Percentiles rank a stretch among this genome's conserved stretches.
Evolutionary conservation across 2,329 filamentous ascomycete species (phyloP).

Genomic region (Metarhizium humberi): DNA sequence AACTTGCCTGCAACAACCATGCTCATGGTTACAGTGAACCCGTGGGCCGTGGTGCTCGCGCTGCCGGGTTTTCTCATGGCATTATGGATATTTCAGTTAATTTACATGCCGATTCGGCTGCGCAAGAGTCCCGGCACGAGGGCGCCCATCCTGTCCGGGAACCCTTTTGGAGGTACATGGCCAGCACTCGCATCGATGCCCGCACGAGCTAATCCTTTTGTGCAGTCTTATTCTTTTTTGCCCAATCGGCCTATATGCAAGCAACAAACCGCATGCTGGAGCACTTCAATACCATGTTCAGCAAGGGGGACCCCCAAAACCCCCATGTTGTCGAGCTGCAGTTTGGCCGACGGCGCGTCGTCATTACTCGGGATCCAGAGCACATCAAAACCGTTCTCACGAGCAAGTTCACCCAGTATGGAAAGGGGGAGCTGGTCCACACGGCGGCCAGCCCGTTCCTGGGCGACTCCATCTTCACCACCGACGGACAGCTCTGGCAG

Average conservation of each 20-base stretch:
- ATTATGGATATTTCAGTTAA: constrained; percentile 4
- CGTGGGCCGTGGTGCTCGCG: constrained; percentile 3
- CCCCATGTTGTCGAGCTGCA: constrained; percentile 38
- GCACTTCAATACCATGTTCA: constrained; percentile 7
- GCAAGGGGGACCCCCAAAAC: neutral
- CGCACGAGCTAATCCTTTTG: neutral
- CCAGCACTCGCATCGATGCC: neutral
- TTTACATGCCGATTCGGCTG: constrained; percentile 6
- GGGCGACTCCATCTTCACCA: constrained; percentile 68
- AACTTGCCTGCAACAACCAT: neutral
- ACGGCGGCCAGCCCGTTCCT: constrained; percentile 66
- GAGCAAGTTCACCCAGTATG: constrained; percentile 75
- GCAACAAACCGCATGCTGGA: constrained; percentile 10
- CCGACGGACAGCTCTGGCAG: constrained; percentile 73
- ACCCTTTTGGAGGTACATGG: constrained; percentile 6
- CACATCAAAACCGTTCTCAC: constrained; percentile 90
- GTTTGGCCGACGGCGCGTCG: constrained; percentile 45
- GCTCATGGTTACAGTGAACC: constrained; percentile 4
- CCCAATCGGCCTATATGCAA: constrained; percentile 9
- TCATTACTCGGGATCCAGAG: constrained; percentile 75
- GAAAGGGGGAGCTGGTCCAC: constrained; percentile 71
- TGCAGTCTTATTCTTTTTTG: constrained; percentile 4
- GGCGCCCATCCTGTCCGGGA: constrained; percentile 6
- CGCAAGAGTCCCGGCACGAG: constrained; percentile 6
- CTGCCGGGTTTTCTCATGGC: constrained; percentile 5